Conservation (phyloP, 768 basidiomycete species). For the Leccinum longicurvipes region DNA sequence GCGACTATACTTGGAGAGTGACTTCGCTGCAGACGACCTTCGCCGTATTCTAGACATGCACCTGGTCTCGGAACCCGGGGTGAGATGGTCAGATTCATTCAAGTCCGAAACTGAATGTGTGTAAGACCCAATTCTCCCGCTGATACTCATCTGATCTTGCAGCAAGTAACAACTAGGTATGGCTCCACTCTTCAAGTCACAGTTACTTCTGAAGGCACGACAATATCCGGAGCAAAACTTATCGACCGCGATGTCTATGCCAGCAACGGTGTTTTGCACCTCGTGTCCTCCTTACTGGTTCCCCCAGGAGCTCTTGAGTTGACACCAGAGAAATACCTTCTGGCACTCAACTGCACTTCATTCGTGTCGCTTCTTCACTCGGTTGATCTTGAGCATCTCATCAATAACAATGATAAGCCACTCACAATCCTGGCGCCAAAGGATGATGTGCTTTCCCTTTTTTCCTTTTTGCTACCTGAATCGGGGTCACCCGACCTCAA, state of each 20-base stretch:
- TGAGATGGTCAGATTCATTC: constrained; percentile 69
- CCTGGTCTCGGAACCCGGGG: constrained; percentile 53
- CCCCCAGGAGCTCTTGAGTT: constrained; percentile 71
- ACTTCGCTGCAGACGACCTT: constrained; percentile 80
- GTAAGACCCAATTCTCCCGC: constrained; percentile 20
- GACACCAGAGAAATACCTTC: constrained; percentile 93
- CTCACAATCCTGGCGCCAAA: constrained; percentile 91
- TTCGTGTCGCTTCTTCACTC: constrained; percentile 90
- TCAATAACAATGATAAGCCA: constrained; percentile 64
- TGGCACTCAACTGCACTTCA: constrained; percentile 85
- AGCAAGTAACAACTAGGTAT: constrained; percentile 64
- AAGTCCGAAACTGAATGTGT: constrained; percentile 49
- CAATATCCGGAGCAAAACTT: constrained; percentile 56
- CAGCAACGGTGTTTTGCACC: constrained; percentile 92
- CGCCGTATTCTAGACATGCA: constrained; percentile 77
- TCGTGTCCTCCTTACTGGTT: constrained; percentile 78
- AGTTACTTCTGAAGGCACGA: constrained; percentile 51
- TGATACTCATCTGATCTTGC: constrained; percentile 13
- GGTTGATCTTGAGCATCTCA: constrained; percentile 64
- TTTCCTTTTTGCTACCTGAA: constrained; percentile 55
- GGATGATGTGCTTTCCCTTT: constrained; percentile 75
- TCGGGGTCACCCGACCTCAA: constrained; percentile 67
- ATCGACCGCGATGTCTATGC: constrained; percentile 84
- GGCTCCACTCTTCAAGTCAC: constrained; percentile 63
- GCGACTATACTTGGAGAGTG: constrained; percentile 83